phyloP scores from a whole-genome alignment of 2,329 filamentous ascomycete genomes.

The Phoma herbarum region DNA sequence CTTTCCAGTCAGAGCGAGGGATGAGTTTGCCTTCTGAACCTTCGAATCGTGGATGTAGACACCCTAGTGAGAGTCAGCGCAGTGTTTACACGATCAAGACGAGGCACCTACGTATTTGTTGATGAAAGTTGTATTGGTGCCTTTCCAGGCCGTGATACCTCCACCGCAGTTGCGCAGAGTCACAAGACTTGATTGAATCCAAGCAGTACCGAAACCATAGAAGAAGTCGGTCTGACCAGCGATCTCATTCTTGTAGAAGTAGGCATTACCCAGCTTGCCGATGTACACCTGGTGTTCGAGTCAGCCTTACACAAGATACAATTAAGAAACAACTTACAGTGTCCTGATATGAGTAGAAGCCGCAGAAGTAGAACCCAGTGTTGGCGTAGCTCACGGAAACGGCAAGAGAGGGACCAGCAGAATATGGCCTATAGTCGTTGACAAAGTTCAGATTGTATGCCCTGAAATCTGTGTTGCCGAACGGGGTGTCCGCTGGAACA shows the following conservation, averaged over 20 bases:
- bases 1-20: slow-evolving; percentile 50
- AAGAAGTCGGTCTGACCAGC: slow-evolving; percentile 74
- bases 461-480: slow-evolving; percentile 70
- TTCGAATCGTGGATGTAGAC: slow-evolving; percentile 68
- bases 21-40: slow-evolving; percentile 64
- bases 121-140: slow-evolving; percentile 69
- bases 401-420: slow-evolving; percentile 67
- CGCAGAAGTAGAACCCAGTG: slow-evolving; percentile 71
- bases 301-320: not conserved
- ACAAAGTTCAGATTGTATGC: slow-evolving; percentile 73
- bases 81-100: rapidly evolving
- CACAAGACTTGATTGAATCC: slow-evolving; percentile 64
- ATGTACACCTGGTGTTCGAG: slow-evolving; percentile 56
- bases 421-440: slow-evolving; percentile 64
- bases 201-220: slow-evolving; percentile 73
- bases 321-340: slow-evolving; percentile 57
- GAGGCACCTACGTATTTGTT: slow-evolving; percentile 64
- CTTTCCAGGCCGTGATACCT: slow-evolving; percentile 75
- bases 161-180: slow-evolving; percentile 69
- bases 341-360: slow-evolving; percentile 74
- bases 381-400: slow-evolving; percentile 70
- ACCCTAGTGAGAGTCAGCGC: slow-evolving; percentile 48
- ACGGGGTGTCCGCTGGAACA: slow-evolving; percentile 68
- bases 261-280: slow-evolving; percentile 72
- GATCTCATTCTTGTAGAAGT: slow-evolving; percentile 68